A percentile compares a stretch with the other conserved stretches of the same genome.
phyloP scores from a whole-genome alignment of 2,329 filamentous ascomycete species.

The Trichoderma koningii region DNA sequence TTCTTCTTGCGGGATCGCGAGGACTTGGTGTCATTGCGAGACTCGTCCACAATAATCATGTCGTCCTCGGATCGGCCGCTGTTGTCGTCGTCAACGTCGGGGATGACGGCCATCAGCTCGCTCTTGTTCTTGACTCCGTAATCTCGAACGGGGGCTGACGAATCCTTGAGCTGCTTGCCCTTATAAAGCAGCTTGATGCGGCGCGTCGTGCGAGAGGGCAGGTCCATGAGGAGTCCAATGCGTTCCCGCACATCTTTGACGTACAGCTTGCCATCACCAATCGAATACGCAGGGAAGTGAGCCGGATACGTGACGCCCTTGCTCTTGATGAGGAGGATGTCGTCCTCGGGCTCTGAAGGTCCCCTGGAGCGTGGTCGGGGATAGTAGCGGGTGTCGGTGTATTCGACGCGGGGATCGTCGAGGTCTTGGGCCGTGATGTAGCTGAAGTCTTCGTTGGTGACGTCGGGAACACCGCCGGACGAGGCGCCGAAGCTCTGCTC shows the following conservation, averaged over 20 bases:
- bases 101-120: conserved; percentile 56
- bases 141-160: conserved; percentile 57
- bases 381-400: conserved; percentile 44
- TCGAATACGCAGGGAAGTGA: conserved; percentile 74
- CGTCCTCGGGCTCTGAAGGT: conserved; percentile 57
- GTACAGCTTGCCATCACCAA: conserved; percentile 70
- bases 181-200: conserved; percentile 73
- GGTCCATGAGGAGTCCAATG: conserved; percentile 65
- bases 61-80: conserved; percentile 45
- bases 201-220: conserved; percentile 54
- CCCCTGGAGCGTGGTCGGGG: conserved; percentile 42
- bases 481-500: conserved; percentile 52
- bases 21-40: conserved; percentile 40
- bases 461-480: conserved; percentile 56
- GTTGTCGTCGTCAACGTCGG: conserved; percentile 43
- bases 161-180: conserved; percentile 69
- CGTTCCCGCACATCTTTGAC: conserved; percentile 68
- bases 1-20: conserved; percentile 42
- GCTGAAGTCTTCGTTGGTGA: conserved; percentile 75
- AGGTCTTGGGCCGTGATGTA: conserved; percentile 82
- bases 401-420: conserved; percentile 46
- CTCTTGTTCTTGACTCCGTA: conserved; percentile 64
- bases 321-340: conserved; percentile 70
- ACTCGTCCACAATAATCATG: conserved; percentile 52
- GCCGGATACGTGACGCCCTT: conserved; percentile 66